These are phyloP conservation scores for Prunus padus DNA, from an alignment of 306 rosid species.

Conservation along the genomic window DNA sequence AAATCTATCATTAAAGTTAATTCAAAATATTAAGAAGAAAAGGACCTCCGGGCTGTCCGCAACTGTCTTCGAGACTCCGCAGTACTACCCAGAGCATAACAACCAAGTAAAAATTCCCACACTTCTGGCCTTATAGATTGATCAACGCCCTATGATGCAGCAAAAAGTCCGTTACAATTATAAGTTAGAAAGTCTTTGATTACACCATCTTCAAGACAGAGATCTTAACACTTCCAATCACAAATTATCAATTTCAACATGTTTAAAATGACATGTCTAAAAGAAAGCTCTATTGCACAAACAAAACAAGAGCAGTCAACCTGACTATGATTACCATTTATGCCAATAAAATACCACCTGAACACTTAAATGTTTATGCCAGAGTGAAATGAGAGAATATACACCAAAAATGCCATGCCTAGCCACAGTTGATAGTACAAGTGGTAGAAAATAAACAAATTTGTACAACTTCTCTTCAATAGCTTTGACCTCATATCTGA, in stretches of 20 bases:
- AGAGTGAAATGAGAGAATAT: conserved; percentile 3
- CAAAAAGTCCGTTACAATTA: conserved; percentile 3
- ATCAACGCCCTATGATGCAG: conserved; percentile 72
- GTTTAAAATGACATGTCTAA: background rate
- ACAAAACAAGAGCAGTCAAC: background rate
- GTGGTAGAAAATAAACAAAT: background rate
- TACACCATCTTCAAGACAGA: background rate
- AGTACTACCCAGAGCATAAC: conserved; percentile 77
- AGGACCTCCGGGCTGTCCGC: conserved; percentile 82
- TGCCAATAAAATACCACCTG: background rate
- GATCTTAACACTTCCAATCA: background rate
- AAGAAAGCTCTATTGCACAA: background rate
- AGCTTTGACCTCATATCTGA: background rate
- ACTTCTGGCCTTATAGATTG: conserved; percentile 86
- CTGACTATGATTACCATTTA: background rate
- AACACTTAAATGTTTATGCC: background rate
- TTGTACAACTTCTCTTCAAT: background rate
- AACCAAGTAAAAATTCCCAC: conserved; percentile 96
- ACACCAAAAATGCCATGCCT: background rate
- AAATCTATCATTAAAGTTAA: background rate
- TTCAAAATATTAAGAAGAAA: background rate
- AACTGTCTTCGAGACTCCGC: conserved; percentile 62
- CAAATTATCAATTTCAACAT: background rate
- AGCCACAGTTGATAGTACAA: background rate
- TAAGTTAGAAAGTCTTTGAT: background rate